Evolutionary conservation across 2,329 filamentous ascomycete genomes (phyloP).

Genomic region (Phoma sp.): DNA sequence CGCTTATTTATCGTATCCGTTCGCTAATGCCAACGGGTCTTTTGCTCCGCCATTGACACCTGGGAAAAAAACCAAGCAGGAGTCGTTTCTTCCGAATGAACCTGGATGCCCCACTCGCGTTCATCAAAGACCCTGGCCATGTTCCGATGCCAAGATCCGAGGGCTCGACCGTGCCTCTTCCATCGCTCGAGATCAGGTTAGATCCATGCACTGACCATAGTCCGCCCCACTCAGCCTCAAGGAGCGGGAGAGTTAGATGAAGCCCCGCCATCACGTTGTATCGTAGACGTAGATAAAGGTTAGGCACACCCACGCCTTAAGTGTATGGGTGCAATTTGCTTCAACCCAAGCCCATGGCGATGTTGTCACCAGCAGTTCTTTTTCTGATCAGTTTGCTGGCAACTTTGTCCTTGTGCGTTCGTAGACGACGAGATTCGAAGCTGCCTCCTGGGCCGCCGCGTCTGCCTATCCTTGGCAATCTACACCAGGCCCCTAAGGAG

Average conservation of each 20-base stretch:
- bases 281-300: background rate
- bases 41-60: background rate
- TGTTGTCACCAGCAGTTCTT: background rate
- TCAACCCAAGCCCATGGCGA: background rate
- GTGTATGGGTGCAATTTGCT: background rate
- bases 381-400: background rate
- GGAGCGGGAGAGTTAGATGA: background rate
- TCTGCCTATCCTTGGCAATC: constrained; percentile 43
- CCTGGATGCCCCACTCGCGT: background rate
- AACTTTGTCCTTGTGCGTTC: background rate
- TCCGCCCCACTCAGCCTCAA: background rate
- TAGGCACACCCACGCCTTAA: background rate
- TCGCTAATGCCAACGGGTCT: background rate
- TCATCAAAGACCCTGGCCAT: background rate
- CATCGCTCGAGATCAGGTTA: background rate
- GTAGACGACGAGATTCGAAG: background rate
- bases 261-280: background rate
- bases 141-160: background rate
- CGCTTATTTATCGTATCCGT: background rate
- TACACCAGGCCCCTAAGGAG: constrained; percentile 39
- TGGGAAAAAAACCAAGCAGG: background rate
- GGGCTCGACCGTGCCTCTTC: too few species aligned
- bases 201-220: background rate
- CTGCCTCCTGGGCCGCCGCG: constrained; percentile 40
- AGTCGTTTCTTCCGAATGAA: background rate